Conservation (phyloP, 2,329 filamentous ascomycete species). For the Aspergillus awamori region DNA sequence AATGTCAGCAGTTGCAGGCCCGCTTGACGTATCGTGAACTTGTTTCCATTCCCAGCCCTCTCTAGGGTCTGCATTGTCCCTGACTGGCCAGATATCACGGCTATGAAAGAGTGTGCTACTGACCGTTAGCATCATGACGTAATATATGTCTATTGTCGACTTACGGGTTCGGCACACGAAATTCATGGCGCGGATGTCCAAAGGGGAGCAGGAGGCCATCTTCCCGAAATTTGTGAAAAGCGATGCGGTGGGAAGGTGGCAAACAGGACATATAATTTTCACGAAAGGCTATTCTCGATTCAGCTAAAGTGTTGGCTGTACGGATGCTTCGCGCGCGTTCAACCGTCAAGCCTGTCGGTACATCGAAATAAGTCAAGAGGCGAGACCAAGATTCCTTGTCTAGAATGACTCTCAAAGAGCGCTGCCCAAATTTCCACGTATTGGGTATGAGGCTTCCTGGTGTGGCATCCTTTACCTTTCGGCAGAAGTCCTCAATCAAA, state of each 20-base stretch:
- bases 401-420: slow-evolving; percentile 33
- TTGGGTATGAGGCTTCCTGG: slow-evolving; percentile 29
- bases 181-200: slow-evolving; percentile 34
- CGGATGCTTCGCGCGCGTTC: slow-evolving; percentile 30
- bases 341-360: slow-evolving; percentile 28
- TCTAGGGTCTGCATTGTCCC: slow-evolving; percentile 41
- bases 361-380: slow-evolving; percentile 30
- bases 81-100: slow-evolving; percentile 44
- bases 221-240: slow-evolving; percentile 34
- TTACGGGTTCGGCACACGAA: slow-evolving; percentile 47
- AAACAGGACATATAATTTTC: slow-evolving; percentile 33
- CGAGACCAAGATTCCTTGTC: slow-evolving; percentile 35
- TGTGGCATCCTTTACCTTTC: background rate
- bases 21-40: slow-evolving; percentile 20
- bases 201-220: slow-evolving; percentile 49
- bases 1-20: slow-evolving; percentile 38
- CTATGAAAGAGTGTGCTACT: slow-evolving; percentile 46
- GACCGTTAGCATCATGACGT: background rate
- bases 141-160: slow-evolving; percentile 19
- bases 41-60: slow-evolving; percentile 41
- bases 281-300: slow-evolving; percentile 34
- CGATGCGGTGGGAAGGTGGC: slow-evolving; percentile 31
- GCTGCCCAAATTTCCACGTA: slow-evolving; percentile 33
- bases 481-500: slow-evolving; percentile 37
- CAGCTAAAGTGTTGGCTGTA: slow-evolving; percentile 31